Evolutionary conservation across 768 basidiomycete genomes (phyloP).

Genomic region (Pholiota molesta): DNA sequence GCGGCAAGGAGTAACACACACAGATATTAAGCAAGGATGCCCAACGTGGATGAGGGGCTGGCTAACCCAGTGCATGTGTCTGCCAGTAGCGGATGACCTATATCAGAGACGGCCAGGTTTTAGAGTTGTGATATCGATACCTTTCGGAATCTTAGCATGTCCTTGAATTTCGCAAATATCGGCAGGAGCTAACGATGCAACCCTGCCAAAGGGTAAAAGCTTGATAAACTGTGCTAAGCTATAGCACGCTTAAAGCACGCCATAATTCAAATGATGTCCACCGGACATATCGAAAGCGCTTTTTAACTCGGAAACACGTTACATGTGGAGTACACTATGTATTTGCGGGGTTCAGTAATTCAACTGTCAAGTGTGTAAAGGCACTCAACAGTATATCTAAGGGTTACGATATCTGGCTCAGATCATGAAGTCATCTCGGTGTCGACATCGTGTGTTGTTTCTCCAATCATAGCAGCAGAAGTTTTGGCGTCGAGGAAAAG

Average conservation of each 20-base stretch:
- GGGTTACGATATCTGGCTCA: not conserved
- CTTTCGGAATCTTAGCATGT: not conserved
- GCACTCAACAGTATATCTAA: conserved; percentile 17
- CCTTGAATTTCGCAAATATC: conserved; percentile 5
- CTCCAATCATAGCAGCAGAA: conserved; percentile 42
- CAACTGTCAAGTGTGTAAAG: not conserved
- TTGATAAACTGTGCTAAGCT: not conserved
- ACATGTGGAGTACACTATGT: not conserved
- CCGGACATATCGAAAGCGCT: not conserved
- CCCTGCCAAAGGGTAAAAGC: not conserved
- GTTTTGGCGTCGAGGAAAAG: conserved; percentile 95
- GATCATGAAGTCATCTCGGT: conserved; percentile 10
- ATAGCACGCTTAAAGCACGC: not conserved
- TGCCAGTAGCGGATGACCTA: not conserved
- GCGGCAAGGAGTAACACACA: conserved; percentile 3
- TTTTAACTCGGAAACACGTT: not conserved
- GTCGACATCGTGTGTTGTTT: conserved; percentile 3
- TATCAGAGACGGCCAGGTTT: not conserved
- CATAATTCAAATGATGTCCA: not conserved
- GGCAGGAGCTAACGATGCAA: not conserved
- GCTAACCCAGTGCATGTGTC: not conserved
- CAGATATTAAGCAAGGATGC: not conserved
- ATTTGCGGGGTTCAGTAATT: not conserved
- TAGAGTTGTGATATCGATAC: not conserved
- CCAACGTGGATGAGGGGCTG: not conserved